Evolutionary conservation across 2,329 filamentous ascomycete species (phyloP), one percentile per base, ranked within the genome.

Genomic region (Cladophialophora carrionii): DNA sequence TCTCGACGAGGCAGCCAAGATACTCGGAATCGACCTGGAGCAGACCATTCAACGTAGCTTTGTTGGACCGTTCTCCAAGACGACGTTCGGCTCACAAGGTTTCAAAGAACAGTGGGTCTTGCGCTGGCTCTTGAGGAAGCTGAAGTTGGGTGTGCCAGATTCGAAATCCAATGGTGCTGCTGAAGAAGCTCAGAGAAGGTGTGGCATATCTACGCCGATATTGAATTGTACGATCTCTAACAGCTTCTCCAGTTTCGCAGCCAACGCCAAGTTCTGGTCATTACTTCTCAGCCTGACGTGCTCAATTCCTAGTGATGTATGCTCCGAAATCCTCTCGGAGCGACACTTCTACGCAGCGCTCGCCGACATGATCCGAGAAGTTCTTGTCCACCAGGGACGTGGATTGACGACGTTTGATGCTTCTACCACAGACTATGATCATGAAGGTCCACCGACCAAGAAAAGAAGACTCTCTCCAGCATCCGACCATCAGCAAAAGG

Each of bases 91-190:
- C 66, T 70, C 64, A 62, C 70, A 70, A 24, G 64, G 64, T 0
- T 79, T 78, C 31, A 83, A 85, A 72, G 84, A 87, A 71, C 87
- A 90, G 78, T 90, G 87, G 86, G 81, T 88, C 14, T 74, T 89
- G 63, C 83, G 84, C 72, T 90, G 88, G 88, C 76, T 89, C 26
- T 77, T 88, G 71, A 87, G 85, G 71, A 87, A 84, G 72, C 70
- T 89, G 58, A 87, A 84, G 72, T 69, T 89, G 59, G 83, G 81
- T 70, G 74, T 77, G 55, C 75, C 72, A 55, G 74, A 75, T 20
- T 12, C 53, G 14, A 65, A 61, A 46, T 48, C 34, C 26, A 52
- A 48, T 14, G 14, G 22, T 32, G 31, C 22, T 48, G n/a, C 22
- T 29, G 41, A 9, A 20, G 22, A 46, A 7, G 24, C 32, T 60